These are phyloP conservation scores for Diacronema lutheri DNA, from an alignment of 78 protist species.

Conservation along the genomic window DNA sequence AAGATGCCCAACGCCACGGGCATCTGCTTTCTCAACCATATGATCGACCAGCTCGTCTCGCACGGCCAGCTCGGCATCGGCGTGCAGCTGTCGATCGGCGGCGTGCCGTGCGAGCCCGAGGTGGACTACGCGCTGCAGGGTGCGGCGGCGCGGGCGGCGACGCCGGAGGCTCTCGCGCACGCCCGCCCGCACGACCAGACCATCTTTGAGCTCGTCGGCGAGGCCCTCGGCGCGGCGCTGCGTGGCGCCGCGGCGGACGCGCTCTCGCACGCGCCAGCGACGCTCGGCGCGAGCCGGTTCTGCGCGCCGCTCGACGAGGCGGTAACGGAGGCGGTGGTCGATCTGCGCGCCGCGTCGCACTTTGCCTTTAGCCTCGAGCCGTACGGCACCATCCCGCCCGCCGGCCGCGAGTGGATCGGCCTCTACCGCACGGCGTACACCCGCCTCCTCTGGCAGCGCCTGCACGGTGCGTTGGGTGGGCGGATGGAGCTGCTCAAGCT, in stretches of 20 bases:
- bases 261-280: neutral
- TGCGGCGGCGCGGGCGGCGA: too few relatives aligned
- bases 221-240: neutral
- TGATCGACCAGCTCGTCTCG: slow-evolving; percentile 6
- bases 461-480: neutral
- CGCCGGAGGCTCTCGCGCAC: too few relatives aligned
- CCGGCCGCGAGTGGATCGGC: neutral
- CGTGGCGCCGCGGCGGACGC: neutral
- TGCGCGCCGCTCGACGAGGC: slow-evolving; percentile 10
- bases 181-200: neutral
- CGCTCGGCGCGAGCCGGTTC: neutral
- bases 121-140: neutral
- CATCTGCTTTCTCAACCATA: slow-evolving; percentile 7
- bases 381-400: neutral
- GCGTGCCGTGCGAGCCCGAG: neutral
- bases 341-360: neutral
- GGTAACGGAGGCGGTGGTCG: neutral
- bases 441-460: neutral
- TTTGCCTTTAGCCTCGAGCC: neutral
- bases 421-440: neutral
- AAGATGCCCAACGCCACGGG: neutral
- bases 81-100: neutral
- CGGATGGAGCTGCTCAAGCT: neutral
- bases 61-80: neutral
- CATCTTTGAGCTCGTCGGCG: neutral